A percentile compares a stretch with the other conserved stretches of the same genome.
Evolutionary conservation across 768 basidiomycete species (phyloP).

Genomic region (Mycena metata): DNA sequence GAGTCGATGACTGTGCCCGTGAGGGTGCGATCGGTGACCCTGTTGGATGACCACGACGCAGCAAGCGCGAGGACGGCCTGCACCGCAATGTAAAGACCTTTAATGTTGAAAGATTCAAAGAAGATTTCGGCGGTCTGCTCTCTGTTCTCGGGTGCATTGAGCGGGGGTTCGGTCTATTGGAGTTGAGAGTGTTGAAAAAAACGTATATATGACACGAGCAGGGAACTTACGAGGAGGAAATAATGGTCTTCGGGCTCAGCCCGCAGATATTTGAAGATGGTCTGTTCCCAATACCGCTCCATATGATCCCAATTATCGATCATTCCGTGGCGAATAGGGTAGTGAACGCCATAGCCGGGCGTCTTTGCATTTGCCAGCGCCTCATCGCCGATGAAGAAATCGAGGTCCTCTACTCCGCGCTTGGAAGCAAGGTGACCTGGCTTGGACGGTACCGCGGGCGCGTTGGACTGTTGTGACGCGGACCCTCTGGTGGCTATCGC

Average conservation of each 20-base stretch:
- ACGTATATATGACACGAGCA: not conserved
- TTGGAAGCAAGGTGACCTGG: conserved; percentile 95
- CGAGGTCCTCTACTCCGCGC: conserved; percentile 97
- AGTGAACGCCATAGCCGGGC: conserved; percentile 92
- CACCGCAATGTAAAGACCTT: conserved; percentile 97
- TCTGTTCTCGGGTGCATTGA: conserved; percentile 98
- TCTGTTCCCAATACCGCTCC: conserved; percentile 99
- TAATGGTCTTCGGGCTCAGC: conserved; percentile 99
- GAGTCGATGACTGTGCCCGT: conserved; percentile 99
- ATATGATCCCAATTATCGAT: conserved; percentile 99
- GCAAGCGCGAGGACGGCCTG: conserved; percentile 99
- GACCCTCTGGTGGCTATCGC: conserved; percentile 93
- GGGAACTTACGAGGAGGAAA: conserved; percentile 87
- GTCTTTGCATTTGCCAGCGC: conserved; percentile 97
- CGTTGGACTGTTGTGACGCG: conserved; percentile 71
- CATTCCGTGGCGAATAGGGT: conserved; percentile 97
- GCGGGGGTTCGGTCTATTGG: conserved; percentile 96
- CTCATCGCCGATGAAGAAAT: conserved; percentile 99
- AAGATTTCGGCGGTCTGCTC: conserved; percentile 99
- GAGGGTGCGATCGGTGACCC: conserved; percentile 89
- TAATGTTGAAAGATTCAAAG: conserved; percentile 99
- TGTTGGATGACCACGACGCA: conserved; percentile 95
- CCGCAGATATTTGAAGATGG: conserved; percentile 98
- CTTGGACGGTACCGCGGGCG: conserved; percentile 85
- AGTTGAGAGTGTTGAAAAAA: not conserved